Evolutionary conservation across 768 basidiomycete species (phyloP).

Genomic region (Kwoniella bestiolae): DNA sequence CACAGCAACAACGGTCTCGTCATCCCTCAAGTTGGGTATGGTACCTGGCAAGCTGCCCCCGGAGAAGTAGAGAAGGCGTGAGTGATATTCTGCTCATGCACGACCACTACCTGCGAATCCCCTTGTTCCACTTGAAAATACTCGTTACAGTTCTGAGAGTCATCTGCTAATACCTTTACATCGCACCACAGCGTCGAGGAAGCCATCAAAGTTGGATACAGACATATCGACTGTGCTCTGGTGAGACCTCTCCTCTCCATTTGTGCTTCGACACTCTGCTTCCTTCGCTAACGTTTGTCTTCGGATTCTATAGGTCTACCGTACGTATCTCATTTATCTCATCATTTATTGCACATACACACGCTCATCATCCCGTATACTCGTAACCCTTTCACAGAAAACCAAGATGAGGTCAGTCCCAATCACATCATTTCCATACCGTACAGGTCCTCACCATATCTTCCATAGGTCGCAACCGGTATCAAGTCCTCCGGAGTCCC

Average conservation of each 20-base stretch:
- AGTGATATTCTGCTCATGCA: background rate
- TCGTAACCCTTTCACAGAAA: slow-evolving; percentile 51
- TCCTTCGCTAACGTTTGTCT: background rate
- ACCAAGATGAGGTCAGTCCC: slow-evolving; percentile 67
- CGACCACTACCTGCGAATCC: too few species aligned
- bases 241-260: slow-evolving; percentile 17
- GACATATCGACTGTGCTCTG: slow-evolving; percentile 36
- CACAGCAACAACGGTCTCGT: slow-evolving; percentile 34
- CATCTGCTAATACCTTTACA: background rate
- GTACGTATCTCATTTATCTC: background rate
- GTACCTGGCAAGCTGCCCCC: slow-evolving; percentile 37
- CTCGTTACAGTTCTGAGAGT: background rate
- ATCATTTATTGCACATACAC: background rate
- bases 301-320: slow-evolving; percentile 16
- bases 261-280: background rate
- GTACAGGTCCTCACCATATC: background rate
- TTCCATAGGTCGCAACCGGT: slow-evolving; percentile 25
- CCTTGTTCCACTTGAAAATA: background rate
- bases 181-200: slow-evolving; percentile 25
- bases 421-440: background rate
- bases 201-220: slow-evolving; percentile 36
- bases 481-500: slow-evolving; percentile 75
- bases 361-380: background rate
- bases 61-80: slow-evolving; percentile 40
- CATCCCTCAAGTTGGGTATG: slow-evolving; percentile 36